Percentiles rank a stretch among this genome's conserved stretches.
Conservation (phyloP, 306 rosid species). For the Betula pendula region DNA sequence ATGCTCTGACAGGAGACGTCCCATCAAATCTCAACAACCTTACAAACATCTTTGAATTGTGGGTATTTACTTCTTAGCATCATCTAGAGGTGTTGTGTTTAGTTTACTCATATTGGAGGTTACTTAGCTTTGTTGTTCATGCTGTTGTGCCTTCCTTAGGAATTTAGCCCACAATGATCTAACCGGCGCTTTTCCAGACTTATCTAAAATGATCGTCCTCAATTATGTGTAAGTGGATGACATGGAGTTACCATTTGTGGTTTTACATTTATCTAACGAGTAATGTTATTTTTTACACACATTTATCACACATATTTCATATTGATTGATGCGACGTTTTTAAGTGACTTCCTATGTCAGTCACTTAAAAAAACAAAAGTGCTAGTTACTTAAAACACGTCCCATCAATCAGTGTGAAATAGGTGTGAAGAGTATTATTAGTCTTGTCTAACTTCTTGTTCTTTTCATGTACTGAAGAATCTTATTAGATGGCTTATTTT, state of each 20-base stretch:
- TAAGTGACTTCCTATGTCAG: too few relatives aligned
- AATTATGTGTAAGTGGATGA: conserved; percentile 70
- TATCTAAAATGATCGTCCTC: conserved; percentile 60
- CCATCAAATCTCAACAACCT: conserved; percentile 74
- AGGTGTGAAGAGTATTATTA: too few relatives aligned
- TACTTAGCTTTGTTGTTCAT: background rate
- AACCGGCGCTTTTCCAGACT: conserved; percentile 72
- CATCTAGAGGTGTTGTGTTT: background rate
- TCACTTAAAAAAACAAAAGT: too few relatives aligned
- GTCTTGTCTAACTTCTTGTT: conserved; percentile 9
- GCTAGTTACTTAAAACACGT: too few relatives aligned
- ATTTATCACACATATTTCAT: too few relatives aligned
- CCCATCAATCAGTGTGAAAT: too few relatives aligned
- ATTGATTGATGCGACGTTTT: too few relatives aligned
- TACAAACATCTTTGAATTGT: conserved; percentile 67
- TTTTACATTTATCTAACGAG: background rate
- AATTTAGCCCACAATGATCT: conserved; percentile 65
- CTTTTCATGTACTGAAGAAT: conserved; percentile 20
- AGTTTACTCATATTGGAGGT: background rate
- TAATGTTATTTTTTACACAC: too few relatives aligned
- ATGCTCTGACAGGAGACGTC: conserved; percentile 60
- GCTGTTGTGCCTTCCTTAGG: conserved; percentile 49
- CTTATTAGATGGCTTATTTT: conserved; percentile 14
- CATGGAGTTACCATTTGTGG: conserved; percentile 13
- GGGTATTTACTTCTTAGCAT: conserved; percentile 34